Conservation (phyloP, 768 basidiomycete genomes). For the Gyrodon lividus region DNA sequence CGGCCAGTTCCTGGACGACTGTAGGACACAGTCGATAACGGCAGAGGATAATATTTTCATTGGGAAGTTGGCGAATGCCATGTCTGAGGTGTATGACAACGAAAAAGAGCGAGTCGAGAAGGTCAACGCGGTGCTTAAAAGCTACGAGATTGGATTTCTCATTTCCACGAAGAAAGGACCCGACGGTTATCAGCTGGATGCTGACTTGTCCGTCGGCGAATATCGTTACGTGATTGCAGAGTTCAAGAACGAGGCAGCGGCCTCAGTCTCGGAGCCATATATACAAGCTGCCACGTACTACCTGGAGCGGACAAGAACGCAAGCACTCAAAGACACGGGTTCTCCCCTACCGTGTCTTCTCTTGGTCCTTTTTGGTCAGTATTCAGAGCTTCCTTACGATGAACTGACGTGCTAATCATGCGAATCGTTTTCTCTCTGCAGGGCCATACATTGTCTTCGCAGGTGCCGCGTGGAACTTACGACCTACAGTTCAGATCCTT, state of each 20-base stretch:
- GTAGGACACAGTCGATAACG: constrained; percentile 15
- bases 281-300: constrained; percentile 24
- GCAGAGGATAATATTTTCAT: constrained; percentile 21
- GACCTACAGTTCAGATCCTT: constrained; percentile 24
- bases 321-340: constrained; percentile 1
- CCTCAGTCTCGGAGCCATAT: constrained; percentile 22
- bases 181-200: constrained; percentile 14
- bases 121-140: constrained; percentile 9
- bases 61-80: constrained; percentile 11
- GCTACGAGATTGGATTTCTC: no score
- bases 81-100: constrained; percentile 20
- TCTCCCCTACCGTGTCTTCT: constrained; percentile 30
- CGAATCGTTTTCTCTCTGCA: no score
- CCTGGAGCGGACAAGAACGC: constrained; percentile 13
- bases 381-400: no score
- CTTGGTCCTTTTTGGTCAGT: constrained; percentile 23
- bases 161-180: not conserved
- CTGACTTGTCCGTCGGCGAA: constrained; percentile 8
- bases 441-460: no score
- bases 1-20: constrained; percentile 26
- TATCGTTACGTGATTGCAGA: constrained; percentile 15
- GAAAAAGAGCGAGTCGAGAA: constrained; percentile 12
- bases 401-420: no score
- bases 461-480: constrained; percentile 24
- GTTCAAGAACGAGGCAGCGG: constrained; percentile 23